Percentiles rank a stretch among this genome's conserved stretches.
These are phyloP conservation scores for Echium plantagineum DNA, from an alignment of 257 asterid genomes.

Conservation along the genomic window DNA sequence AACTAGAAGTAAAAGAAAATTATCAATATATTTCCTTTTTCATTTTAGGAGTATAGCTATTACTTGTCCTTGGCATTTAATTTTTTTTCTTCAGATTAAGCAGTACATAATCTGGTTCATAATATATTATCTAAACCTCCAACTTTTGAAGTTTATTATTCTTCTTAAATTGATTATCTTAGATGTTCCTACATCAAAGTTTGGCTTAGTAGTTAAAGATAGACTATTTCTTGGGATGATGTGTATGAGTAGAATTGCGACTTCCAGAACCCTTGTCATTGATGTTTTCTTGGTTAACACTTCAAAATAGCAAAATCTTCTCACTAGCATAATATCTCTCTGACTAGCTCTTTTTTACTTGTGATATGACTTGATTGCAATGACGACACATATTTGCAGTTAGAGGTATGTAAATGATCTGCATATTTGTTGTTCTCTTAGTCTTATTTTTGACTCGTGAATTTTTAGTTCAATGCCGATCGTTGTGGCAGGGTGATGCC, in stretches of 20 bases:
- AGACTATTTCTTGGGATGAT: background rate
- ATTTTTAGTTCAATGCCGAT: constrained; percentile 8
- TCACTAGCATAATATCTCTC: background rate
- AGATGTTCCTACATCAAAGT: too few species aligned
- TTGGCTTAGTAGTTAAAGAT: background rate
- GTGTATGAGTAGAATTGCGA: background rate
- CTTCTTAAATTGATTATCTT: too few species aligned
- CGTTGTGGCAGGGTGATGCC: constrained; percentile 40
- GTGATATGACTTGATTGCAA: constrained; percentile 10
- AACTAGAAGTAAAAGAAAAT: constrained; percentile 4
- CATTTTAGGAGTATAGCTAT: background rate
- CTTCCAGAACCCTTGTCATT: background rate
- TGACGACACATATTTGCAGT: constrained; percentile 24
- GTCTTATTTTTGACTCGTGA: background rate
- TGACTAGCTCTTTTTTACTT: constrained; percentile 14
- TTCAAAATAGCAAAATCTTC: background rate
- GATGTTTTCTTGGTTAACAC: too few species aligned
- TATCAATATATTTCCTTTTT: background rate
- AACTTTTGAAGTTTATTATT: background rate
- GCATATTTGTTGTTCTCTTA: background rate
- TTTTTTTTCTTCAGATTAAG: background rate
- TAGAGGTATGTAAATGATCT: constrained; percentile 36
- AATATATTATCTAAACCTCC: too few species aligned
- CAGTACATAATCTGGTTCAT: background rate
- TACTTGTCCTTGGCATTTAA: background rate